Evolutionary conservation across 2,329 filamentous ascomycete genomes (phyloP).

Genomic region (Parascedosporium putredinis): DNA sequence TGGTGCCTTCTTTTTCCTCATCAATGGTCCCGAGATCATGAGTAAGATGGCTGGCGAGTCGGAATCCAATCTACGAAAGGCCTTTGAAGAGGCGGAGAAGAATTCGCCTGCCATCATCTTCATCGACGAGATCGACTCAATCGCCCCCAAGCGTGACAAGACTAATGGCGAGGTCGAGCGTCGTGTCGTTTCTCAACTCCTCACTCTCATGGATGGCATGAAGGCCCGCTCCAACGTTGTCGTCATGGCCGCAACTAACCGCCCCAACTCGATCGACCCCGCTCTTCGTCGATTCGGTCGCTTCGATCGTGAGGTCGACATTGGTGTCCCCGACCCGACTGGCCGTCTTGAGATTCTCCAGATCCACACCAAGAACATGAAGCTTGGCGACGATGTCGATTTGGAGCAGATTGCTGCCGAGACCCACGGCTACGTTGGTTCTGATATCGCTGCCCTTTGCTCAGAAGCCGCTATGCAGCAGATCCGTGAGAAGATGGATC

Average conservation of each 20-base stretch:
- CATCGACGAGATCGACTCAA: slow-evolving; percentile 98
- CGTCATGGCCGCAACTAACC: slow-evolving; percentile 98
- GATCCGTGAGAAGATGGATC: slow-evolving; percentile 99
- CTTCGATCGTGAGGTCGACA: slow-evolving; percentile 98
- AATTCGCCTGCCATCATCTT: slow-evolving; percentile 99
- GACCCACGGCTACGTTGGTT: slow-evolving; percentile 98
- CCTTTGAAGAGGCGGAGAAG: slow-evolving; percentile 99
- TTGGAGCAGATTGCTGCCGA: slow-evolving; percentile 93
- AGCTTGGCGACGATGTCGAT: slow-evolving; percentile 92
- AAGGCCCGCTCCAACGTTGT: slow-evolving; percentile 98
- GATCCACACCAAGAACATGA: slow-evolving; percentile 99
- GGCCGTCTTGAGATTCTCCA: slow-evolving; percentile 97
- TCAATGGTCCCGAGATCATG: slow-evolving; percentile 99
- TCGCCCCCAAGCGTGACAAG: slow-evolving; percentile 99
- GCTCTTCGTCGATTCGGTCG: slow-evolving; percentile 95
- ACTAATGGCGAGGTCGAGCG: slow-evolving; percentile 98
- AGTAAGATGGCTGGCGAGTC: slow-evolving; percentile 99
- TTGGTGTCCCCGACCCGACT: slow-evolving; percentile 94
- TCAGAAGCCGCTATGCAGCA: slow-evolving; percentile 99
- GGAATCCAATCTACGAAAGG: slow-evolving; percentile 94
- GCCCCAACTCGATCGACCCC: slow-evolving; percentile 96
- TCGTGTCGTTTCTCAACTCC: slow-evolving; percentile 91
- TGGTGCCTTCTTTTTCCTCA: slow-evolving; percentile 97
- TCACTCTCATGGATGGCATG: slow-evolving; percentile 99
- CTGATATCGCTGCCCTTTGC: slow-evolving; percentile 94